phyloP scores from a whole-genome alignment of 495 filamentous ascomycete genomes.

The Penicillium dipodomyicola region DNA sequence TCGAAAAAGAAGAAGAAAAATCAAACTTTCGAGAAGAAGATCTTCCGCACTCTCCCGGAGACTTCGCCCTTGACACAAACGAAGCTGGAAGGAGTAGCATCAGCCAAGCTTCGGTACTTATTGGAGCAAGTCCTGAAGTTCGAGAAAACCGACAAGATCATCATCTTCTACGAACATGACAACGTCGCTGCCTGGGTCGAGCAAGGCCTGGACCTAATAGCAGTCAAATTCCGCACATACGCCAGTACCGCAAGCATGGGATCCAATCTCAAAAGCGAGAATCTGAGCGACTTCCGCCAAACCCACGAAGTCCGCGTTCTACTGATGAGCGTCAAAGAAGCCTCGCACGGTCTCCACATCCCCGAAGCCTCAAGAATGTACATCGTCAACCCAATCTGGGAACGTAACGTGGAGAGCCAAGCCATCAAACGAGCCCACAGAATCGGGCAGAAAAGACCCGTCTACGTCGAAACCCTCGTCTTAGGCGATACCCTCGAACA shows the following conservation, averaged over 20 bases:
- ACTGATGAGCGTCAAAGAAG: conserved; percentile 85
- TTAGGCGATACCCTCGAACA: conserved; percentile 82
- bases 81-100: conserved; percentile 72
- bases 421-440: conserved; percentile 88
- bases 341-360: conserved; percentile 84
- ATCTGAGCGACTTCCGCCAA: conserved; percentile 74
- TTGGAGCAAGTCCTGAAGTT: conserved; percentile 66
- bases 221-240: conserved; percentile 81
- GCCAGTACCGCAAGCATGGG: conserved; percentile 62
- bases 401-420: conserved; percentile 82
- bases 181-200: conserved; percentile 82
- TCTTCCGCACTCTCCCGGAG: conserved; percentile 33
- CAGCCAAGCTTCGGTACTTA: conserved; percentile 84
- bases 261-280: conserved; percentile 56
- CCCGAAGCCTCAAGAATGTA: conserved; percentile 80
- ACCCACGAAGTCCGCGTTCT: conserved; percentile 64
- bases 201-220: conserved; percentile 73
- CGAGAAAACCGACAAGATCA: conserved; percentile 74
- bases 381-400: conserved; percentile 87
- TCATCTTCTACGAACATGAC: conserved; percentile 89
- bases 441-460: conserved; percentile 78
- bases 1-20: conserved; percentile 26
- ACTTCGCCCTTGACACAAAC: conserved; percentile 59
- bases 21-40: conserved; percentile 36
- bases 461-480: conserved; percentile 84